Percentiles rank a stretch among this genome's conserved stretches.
Conservation (phyloP, 108 stramenopile species). For the Aurantiochytrium sp. region DNA sequence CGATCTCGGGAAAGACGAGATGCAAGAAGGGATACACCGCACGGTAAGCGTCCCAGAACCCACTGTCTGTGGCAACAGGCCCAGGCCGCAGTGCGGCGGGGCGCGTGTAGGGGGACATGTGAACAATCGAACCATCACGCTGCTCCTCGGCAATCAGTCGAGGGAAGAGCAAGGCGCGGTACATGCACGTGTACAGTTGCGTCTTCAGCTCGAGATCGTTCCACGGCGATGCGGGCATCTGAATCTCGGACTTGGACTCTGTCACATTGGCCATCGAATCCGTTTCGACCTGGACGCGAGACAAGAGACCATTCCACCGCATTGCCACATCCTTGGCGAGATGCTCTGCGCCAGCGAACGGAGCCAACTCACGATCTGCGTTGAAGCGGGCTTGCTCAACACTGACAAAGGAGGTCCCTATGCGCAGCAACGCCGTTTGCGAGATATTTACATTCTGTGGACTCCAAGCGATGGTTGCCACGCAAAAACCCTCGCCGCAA, state of each 20-base stretch:
- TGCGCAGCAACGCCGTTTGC: background rate
- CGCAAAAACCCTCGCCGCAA: background rate
- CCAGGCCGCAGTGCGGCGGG: background rate
- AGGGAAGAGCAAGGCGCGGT: slow-evolving; percentile 31
- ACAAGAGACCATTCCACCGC: slow-evolving; percentile 22
- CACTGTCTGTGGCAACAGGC: slow-evolving; percentile 27
- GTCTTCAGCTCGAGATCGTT: background rate
- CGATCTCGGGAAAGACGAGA: slow-evolving; percentile 18
- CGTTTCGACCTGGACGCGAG: background rate
- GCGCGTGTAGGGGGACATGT: slow-evolving; percentile 21
- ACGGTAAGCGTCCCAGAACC: slow-evolving; percentile 37
- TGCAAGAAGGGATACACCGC: slow-evolving; percentile 29
- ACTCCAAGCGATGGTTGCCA: background rate
- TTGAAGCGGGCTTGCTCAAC: slow-evolving; percentile 14
- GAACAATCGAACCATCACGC: background rate
- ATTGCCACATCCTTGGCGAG: background rate
- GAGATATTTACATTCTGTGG: background rate
- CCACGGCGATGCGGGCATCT: too few species aligned
- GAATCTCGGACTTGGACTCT: too few species aligned
- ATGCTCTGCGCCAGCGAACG: background rate
- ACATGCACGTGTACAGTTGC: slow-evolving; percentile 28
- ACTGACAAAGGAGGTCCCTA: slow-evolving; percentile 24
- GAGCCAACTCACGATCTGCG: background rate
- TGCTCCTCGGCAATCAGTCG: slow-evolving; percentile 12
- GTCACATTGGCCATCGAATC: background rate